These are phyloP conservation scores for Acer negundo DNA, from an alignment of 345 rosid genomes.

Conservation along the genomic window DNA sequence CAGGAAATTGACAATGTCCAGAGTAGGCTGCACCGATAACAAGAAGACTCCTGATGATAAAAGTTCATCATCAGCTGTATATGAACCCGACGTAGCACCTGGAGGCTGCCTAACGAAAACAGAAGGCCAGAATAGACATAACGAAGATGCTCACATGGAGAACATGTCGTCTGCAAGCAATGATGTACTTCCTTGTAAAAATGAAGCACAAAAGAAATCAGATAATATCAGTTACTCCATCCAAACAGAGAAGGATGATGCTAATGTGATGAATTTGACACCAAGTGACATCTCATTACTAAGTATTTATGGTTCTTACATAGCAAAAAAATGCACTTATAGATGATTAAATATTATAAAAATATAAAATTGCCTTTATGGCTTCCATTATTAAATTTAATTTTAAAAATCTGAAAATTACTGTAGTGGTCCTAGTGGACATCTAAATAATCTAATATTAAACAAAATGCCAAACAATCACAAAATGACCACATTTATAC, in stretches of 20 bases:
- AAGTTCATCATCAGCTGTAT: conserved; percentile 30
- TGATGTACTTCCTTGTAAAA: conserved; percentile 21
- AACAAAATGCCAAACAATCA: no score
- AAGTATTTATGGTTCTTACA: no score
- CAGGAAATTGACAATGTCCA: conserved; percentile 20
- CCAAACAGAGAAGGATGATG: conserved; percentile 38
- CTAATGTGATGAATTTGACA: conserved; percentile 30
- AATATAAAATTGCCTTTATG: no score
- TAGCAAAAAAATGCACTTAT: no score
- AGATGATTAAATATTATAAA: no score
- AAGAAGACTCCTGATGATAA: conserved; percentile 25
- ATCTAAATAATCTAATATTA: no score
- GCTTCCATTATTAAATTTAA: no score
- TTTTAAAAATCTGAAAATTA: no score
- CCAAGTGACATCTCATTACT: conserved; percentile 53
- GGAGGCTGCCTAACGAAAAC: conserved; percentile 28
- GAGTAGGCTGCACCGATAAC: conserved; percentile 11
- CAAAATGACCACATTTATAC: no score
- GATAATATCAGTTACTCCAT: conserved; percentile 29
- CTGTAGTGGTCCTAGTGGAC: no score
- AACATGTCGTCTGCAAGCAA: conserved; percentile 35
- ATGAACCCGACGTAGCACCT: conserved; percentile 31
- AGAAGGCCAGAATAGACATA: conserved; percentile 28
- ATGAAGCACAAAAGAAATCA: conserved; percentile 27
- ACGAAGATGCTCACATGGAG: conserved; percentile 36